Base-by-base conservation (phyloP, 805 yeast genomes). In the Sugiyamaella floridensis region DNA sequence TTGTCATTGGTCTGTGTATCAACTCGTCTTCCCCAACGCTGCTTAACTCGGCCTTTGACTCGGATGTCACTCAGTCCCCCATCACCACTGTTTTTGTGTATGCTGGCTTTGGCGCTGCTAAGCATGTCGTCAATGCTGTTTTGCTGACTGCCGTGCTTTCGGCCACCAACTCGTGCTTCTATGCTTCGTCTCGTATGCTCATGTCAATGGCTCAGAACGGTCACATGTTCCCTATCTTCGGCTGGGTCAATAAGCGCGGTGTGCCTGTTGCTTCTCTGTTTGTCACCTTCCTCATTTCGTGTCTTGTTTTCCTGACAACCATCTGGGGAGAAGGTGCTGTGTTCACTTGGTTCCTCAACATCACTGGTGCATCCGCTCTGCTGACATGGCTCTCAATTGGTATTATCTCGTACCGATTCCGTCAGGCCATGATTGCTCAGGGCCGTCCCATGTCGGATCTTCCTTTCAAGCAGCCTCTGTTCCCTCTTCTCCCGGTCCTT, bases 251-350 rank as follows among this genome's bases (percentile, higher is more conserved):
- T 56, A 75, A 71, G 51, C 68, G 71, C 47, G 87, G 87, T 57
- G 78, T 80, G 15, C 88, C 88, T 15, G 66, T 79, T 43, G 72
- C 75, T 43, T 81, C 85, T n/a, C 68, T 81, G 49, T 52, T 73
- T 16, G 60, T 77, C 46, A 77, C 85, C 14, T 72, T 78, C 51
- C 60, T 76, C 11, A 71, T 81, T 62, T 86, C 85, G 49, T 67
- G 82, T 54, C 76, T 85, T 50, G 76, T 78, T 40, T 85, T 83
- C 68, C 74, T 85, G 60, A 85, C 86, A 19, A 82, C 85, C n/a
- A 73, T 80, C 41, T 69, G 80, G 49, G 76, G 80, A 50, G 75
- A 76, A 55, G 79, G 71, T 14, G 74, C 74, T 19, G 84, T 80
- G 14, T 83, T 82, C 69, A 73, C 77, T 50, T 83, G 88, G 88